phyloP scores from a whole-genome alignment of 441 rosid species.

The Mallotus repandus region DNA sequence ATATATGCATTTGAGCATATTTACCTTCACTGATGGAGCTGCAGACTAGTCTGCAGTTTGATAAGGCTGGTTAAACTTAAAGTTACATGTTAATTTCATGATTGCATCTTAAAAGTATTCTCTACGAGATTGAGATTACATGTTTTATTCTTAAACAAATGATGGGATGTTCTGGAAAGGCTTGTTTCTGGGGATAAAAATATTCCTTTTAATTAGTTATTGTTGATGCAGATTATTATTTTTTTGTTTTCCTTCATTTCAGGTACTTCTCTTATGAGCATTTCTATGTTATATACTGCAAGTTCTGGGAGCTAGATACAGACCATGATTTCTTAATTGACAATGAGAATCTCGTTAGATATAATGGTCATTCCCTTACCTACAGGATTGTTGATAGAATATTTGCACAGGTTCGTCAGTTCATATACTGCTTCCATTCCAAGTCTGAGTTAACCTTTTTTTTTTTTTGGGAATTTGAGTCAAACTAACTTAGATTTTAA shows the following conservation, averaged over 20 bases:
- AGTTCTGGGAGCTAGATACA: slow-evolving; percentile 96
- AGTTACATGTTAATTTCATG: not conserved
- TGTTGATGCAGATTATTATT: not conserved
- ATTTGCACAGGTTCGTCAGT: slow-evolving; percentile 84
- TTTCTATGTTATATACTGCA: slow-evolving; percentile 96
- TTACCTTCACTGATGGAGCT: not conserved
- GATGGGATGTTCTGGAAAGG: not conserved
- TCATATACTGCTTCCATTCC: slow-evolving; percentile 1
- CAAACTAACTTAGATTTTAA: slow-evolving; percentile 5
- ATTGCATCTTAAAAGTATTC: slow-evolving; percentile 2
- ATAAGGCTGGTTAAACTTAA: not conserved
- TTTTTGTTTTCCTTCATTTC: slow-evolving; percentile 12
- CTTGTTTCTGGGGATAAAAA: not conserved
- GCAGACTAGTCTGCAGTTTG: not conserved
- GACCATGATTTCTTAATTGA: slow-evolving; percentile 96
- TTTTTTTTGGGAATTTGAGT: not conserved
- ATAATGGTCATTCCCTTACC: slow-evolving; percentile 93
- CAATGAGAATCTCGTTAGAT: slow-evolving; percentile 92
- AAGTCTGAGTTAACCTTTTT: not conserved
- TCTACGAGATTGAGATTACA: not conserved
- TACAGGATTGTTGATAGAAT: slow-evolving; percentile 94
- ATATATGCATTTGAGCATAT: too few relatives aligned
- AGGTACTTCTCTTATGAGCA: slow-evolving; percentile 97
- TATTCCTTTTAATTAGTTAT: not conserved
- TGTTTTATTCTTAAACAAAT: not conserved